These are phyloP conservation scores for Zygosaccharomyces pseudorouxii DNA, from an alignment of 805 yeast species.

Conservation along the genomic window DNA sequence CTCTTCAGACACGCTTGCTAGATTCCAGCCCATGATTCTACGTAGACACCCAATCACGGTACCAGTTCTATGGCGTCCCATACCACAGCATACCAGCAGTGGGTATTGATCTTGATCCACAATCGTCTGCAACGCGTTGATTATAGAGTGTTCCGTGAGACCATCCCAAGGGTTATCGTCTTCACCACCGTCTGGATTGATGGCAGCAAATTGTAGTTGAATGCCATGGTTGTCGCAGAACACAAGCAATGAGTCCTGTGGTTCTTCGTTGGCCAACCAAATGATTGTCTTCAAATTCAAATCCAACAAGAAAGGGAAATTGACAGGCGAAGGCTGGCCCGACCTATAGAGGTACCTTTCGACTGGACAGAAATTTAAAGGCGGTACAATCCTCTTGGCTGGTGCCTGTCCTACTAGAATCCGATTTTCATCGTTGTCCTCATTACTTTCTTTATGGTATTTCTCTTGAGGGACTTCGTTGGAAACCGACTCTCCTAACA, in stretches of 20 bases:
- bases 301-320: conserved; percentile 77
- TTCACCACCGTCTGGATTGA: conserved; percentile 67
- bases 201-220: conserved; percentile 75
- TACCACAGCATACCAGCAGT: conserved; percentile 87
- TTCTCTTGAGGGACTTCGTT: background rate
- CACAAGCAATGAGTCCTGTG: conserved; percentile 78
- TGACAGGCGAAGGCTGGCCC: conserved; percentile 93
- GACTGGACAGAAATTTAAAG: conserved; percentile 92
- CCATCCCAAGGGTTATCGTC: conserved; percentile 94
- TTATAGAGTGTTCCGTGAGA: conserved; percentile 73
- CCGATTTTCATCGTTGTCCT: conserved; percentile 16
- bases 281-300: conserved; percentile 72
- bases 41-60: conserved; percentile 93
- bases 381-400: conserved; percentile 73
- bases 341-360: conserved; percentile 81
- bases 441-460: background rate
- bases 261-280: conserved; percentile 96
- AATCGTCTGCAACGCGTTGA: conserved; percentile 71
- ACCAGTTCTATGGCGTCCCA: conserved; percentile 98
- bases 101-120: conserved; percentile 75
- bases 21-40: conserved; percentile 94
- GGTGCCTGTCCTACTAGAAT: conserved; percentile 50
- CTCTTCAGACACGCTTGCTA: conserved; percentile 89
- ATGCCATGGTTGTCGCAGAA: conserved; percentile 73
- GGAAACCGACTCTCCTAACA: background rate